These are phyloP conservation scores for Massarina eburnea DNA, from an alignment of 2,329 filamentous ascomycete species.

Conservation along the genomic window DNA sequence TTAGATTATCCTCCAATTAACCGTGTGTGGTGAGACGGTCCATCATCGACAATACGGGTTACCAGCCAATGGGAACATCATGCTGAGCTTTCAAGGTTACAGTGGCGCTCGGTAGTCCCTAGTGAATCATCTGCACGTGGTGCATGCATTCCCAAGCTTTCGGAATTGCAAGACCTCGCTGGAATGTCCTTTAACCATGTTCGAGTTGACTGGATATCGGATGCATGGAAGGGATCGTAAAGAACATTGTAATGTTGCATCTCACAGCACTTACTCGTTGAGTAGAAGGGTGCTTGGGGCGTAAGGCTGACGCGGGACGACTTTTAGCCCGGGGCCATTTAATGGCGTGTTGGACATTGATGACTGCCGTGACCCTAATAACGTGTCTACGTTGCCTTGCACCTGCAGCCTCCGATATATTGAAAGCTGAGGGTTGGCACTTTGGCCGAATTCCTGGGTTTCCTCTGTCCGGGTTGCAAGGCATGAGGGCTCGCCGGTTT, in stretches of 20 bases:
- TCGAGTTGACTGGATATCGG: neutral
- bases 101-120: neutral
- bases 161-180: neutral
- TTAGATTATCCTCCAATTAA: conserved; percentile 12
- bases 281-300: neutral
- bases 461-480: neutral
- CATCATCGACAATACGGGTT: neutral
- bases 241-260: conserved; percentile 6
- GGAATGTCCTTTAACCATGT: neutral
- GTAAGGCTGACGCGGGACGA: neutral
- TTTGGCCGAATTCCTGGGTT: neutral
- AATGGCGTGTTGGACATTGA: conserved; percentile 6
- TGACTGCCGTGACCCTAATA: neutral
- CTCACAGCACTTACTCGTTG: no score
- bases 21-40: conserved; percentile 1
- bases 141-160: neutral
- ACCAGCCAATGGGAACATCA: neutral
- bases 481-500: neutral
- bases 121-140: conserved; percentile 6
- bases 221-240: conserved; percentile 2
- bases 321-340: neutral
- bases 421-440: neutral
- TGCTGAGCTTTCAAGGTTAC: neutral
- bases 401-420: conserved; percentile 1
- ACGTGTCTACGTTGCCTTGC: neutral